Percentiles rank a stretch among this genome's conserved stretches.
phyloP scores from a whole-genome alignment of 129 eudicot genomes.

The Sambucus nigra region DNA sequence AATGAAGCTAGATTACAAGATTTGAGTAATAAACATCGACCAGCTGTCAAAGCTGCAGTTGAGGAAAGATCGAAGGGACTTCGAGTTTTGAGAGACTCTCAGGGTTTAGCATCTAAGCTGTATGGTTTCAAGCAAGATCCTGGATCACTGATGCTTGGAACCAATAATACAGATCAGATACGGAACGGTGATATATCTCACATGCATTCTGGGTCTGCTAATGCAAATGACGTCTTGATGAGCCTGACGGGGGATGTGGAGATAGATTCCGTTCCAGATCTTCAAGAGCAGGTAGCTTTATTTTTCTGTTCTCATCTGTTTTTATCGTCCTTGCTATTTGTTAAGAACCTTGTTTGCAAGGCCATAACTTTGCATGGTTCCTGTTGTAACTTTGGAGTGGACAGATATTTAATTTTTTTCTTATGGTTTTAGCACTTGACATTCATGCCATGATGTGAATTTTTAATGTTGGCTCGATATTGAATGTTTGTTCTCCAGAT shows the following conservation, averaged over 20 bases:
- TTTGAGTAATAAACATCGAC: constrained; percentile 76
- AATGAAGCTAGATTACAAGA: constrained; percentile 56
- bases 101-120: constrained; percentile 71
- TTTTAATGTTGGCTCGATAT: background rate
- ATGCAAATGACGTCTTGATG: constrained; percentile 29
- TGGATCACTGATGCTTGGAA: constrained; percentile 21
- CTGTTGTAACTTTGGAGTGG: no score
- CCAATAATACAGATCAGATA: constrained; percentile 30
- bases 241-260: constrained; percentile 38
- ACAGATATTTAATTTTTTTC: no score
- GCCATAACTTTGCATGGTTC: no score
- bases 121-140: constrained; percentile 53
- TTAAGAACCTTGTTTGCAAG: no score
- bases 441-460: no score
- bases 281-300: constrained; percentile 76
- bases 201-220: constrained; percentile 35
- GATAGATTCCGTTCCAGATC: constrained; percentile 59
- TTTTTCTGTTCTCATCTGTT: constrained; percentile 1
- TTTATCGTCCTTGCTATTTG: no score
- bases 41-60: constrained; percentile 58
- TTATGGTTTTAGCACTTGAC: no score
- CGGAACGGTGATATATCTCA: constrained; percentile 37
- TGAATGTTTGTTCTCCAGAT: background rate
- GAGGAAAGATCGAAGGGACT: constrained; percentile 81
- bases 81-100: constrained; percentile 47